Percentiles rank a stretch among this genome's conserved stretches.
Evolutionary conservation across 2,329 filamentous ascomycete species (phyloP).

Genomic region (Aureobasidium leucospermi): DNA sequence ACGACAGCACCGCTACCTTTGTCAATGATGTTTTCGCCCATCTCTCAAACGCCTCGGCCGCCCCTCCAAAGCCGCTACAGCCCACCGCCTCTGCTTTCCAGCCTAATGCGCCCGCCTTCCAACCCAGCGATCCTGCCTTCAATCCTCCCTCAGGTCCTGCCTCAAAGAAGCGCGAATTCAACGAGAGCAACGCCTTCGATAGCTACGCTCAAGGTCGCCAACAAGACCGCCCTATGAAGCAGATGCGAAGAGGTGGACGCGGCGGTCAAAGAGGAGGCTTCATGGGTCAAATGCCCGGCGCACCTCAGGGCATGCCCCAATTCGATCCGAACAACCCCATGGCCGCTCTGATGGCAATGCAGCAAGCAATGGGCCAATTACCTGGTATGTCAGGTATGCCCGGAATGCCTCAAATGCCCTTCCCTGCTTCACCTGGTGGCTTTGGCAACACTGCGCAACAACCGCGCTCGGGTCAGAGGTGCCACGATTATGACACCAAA

Average conservation of each 20-base stretch:
- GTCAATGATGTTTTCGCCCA: constrained; percentile 64
- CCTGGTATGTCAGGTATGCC: constrained; percentile 34
- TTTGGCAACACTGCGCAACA: constrained; percentile 18
- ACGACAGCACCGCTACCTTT: constrained; percentile 53
- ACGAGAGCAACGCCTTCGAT: constrained; percentile 38
- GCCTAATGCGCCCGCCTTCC: constrained; percentile 1
- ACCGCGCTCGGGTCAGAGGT: constrained; percentile 40
- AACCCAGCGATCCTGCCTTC: constrained; percentile 16
- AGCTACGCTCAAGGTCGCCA: constrained; percentile 27
- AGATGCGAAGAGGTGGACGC: constrained; percentile 49
- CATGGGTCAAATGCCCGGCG: constrained; percentile 26
- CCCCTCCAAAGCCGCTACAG: constrained; percentile 13
- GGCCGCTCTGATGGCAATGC: constrained; percentile 53
- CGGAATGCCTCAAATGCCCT: constrained; percentile 38
- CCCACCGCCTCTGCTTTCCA: constrained; percentile 12
- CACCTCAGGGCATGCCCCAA: constrained; percentile 39
- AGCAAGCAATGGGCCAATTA: constrained; percentile 40
- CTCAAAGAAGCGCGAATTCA: constrained; percentile 50
- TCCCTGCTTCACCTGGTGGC: constrained; percentile 16
- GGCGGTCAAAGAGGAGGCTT: constrained; percentile 23
- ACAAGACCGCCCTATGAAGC: constrained; percentile 50
- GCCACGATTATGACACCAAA: constrained; percentile 64
- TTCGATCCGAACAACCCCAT: constrained; percentile 56
- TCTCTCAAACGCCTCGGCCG: constrained; percentile 45
- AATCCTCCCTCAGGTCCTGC: constrained; percentile 21